phyloP scores from a whole-genome alignment of 306 rosid species.

The Corylus heterophylla region DNA sequence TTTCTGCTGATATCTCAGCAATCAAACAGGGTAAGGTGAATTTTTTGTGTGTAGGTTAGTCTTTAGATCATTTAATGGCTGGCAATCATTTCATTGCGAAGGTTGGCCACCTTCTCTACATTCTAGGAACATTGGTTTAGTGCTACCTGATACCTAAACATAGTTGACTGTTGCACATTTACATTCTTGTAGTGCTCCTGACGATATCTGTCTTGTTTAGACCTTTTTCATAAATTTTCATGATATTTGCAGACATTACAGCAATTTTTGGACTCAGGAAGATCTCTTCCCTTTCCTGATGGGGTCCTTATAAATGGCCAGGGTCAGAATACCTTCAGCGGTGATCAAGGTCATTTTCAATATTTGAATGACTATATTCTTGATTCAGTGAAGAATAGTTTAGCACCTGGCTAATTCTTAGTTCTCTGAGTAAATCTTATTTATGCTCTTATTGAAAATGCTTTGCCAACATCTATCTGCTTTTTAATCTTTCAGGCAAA shows the following conservation, averaged over 20 bases:
- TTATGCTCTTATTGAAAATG: neutral
- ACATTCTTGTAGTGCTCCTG: neutral
- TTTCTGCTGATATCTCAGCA: neutral
- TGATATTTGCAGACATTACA: constrained; percentile 56
- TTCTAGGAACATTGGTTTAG: neutral
- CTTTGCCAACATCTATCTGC: constrained; percentile 12
- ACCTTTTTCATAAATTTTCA: neutral
- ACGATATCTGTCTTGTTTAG: neutral
- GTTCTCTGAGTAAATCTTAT: constrained; percentile 1
- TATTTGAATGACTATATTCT: neutral
- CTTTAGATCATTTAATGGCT: neutral
- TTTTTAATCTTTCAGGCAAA: constrained; percentile 65
- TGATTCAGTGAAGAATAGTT: neutral
- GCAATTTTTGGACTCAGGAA: constrained; percentile 73
- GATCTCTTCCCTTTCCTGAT: constrained; percentile 70
- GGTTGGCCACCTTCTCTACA: neutral
- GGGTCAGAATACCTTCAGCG: constrained; percentile 56
- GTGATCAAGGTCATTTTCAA: constrained; percentile 65
- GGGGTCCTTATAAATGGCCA: constrained; percentile 87
- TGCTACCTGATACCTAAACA: neutral
- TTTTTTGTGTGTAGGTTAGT: neutral
- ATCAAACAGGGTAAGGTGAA: neutral
- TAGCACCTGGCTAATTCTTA: neutral
- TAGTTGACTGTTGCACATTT: neutral
- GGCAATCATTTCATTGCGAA: neutral